Evolutionary conservation across 2,329 filamentous ascomycete genomes (phyloP).

Genomic region (Colletotrichum falcatum): DNA sequence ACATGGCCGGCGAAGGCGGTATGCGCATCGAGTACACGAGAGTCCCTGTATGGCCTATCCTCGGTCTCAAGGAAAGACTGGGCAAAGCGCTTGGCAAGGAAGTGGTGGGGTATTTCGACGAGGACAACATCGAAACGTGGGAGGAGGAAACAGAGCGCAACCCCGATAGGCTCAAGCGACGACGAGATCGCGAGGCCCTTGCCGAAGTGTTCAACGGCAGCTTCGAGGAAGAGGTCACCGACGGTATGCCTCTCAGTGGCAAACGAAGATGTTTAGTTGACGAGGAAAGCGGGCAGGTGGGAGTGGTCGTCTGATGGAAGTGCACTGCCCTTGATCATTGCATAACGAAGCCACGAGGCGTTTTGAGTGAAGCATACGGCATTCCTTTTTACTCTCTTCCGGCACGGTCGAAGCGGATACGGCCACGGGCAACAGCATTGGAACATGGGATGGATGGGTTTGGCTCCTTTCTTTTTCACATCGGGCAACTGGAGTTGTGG

Average conservation of each 20-base stretch:
- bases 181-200: conserved; percentile 52
- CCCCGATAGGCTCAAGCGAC: conserved; percentile 49
- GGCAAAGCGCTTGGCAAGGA: conserved; percentile 65
- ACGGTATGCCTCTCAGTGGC: conserved; percentile 47
- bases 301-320: conserved; percentile 36
- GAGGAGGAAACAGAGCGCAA: conserved; percentile 50
- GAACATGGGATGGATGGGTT: conserved; percentile 9
- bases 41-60: conserved; percentile 66
- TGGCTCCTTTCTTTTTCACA: conserved; percentile 18
- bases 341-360: conserved; percentile 40
- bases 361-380: conserved; percentile 28
- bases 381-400: conserved; percentile 13
- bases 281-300: conserved; percentile 41
- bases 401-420: not conserved
- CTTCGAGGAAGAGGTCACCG: conserved; percentile 54
- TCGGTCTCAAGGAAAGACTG: conserved; percentile 67
- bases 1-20: conserved; percentile 47
- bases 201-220: conserved; percentile 55
- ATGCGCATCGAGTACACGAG: conserved; percentile 61
- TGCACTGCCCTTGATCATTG: conserved; percentile 35
- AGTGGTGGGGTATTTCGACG: conserved; percentile 57
- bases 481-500: conserved; percentile 26
- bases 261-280: conserved; percentile 53
- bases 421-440: conserved; percentile 5
- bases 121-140: conserved; percentile 59